A percentile compares a stretch with the other conserved stretches of the same genome.
phyloP scores from a whole-genome alignment of 306 rosid species.

The Carpinus fangiana region DNA sequence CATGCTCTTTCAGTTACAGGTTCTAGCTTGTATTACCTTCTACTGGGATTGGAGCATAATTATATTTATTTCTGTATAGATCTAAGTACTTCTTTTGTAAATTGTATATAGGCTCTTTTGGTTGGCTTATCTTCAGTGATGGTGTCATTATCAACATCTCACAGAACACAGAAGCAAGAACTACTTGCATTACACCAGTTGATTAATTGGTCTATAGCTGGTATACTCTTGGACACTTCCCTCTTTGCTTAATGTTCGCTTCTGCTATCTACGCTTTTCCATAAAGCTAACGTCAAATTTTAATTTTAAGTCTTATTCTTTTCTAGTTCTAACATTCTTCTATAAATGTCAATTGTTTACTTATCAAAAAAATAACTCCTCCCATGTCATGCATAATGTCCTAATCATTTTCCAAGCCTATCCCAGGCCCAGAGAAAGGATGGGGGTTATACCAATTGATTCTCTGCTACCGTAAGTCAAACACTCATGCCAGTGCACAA shows the following conservation, averaged over 20 bases:
- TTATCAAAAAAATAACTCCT: not conserved
- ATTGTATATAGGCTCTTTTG: conserved; percentile 57
- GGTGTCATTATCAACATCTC: conserved; percentile 83
- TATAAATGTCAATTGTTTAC: not conserved
- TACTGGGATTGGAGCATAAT: conserved; percentile 24
- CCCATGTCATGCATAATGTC: not conserved
- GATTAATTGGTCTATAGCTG: conserved; percentile 73
- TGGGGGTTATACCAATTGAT: not conserved
- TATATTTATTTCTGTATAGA: conserved; percentile 9
- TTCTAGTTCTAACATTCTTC: conserved; percentile 8
- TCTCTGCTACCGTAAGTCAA: not conserved
- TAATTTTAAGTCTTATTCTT: not conserved
- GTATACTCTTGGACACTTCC: conserved; percentile 45
- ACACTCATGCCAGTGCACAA: not conserved
- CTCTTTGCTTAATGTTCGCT: conserved; percentile 8
- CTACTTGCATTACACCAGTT: conserved; percentile 68
- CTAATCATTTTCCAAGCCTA: not conserved
- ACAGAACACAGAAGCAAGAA: conserved; percentile 72
- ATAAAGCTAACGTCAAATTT: not conserved
- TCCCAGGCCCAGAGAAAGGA: not conserved
- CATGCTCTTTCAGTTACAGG: conserved; percentile 75
- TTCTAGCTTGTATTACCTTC: conserved; percentile 25
- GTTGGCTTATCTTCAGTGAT: conserved; percentile 73
- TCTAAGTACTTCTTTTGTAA: conserved; percentile 8
- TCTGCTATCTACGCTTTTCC: not conserved